Percentiles rank a stretch among this genome's conserved stretches.
phyloP scores from a whole-genome alignment of 345 rosid genomes.

The Hibiscus syriacus region DNA sequence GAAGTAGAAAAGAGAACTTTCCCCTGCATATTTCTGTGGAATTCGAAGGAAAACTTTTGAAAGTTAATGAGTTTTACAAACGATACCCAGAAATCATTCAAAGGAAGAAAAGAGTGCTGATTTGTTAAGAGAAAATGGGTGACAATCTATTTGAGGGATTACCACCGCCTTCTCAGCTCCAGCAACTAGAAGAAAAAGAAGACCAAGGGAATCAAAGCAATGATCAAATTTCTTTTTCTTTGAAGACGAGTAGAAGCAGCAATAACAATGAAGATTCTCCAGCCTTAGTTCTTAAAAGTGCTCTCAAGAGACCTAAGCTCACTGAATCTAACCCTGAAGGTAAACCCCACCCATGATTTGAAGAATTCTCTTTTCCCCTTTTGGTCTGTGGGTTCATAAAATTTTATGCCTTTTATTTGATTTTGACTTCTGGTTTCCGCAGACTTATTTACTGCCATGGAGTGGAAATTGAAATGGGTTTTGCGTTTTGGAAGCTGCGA shows the following conservation, averaged over 20 bases:
- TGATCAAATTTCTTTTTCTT: not conserved
- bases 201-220: not conserved
- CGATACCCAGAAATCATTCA: too few relatives aligned
- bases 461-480: conserved; percentile 2
- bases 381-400: not conserved
- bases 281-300: conserved; percentile 55
- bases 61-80: not conserved
- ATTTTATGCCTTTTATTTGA: not conserved
- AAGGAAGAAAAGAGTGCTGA: not conserved
- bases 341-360: not conserved
- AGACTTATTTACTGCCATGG: conserved; percentile 7
- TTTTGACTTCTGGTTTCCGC: not conserved
- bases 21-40: not conserved
- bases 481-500: not conserved
- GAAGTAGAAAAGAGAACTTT: not conserved
- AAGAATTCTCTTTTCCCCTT: too few relatives aligned
- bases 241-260: conserved; percentile 3
- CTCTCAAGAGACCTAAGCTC: conserved; percentile 67
- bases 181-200: conserved; percentile 15
- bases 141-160: conserved; percentile 75
- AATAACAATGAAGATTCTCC: conserved; percentile 25
- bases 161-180: conserved; percentile 64
- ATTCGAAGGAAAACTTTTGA: not conserved
- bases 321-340: conserved; percentile 22
- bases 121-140: conserved; percentile 28